These are phyloP conservation scores for Monosporascus sp. DNA, from an alignment of 2,329 filamentous ascomycete species.

Conservation along the genomic window DNA sequence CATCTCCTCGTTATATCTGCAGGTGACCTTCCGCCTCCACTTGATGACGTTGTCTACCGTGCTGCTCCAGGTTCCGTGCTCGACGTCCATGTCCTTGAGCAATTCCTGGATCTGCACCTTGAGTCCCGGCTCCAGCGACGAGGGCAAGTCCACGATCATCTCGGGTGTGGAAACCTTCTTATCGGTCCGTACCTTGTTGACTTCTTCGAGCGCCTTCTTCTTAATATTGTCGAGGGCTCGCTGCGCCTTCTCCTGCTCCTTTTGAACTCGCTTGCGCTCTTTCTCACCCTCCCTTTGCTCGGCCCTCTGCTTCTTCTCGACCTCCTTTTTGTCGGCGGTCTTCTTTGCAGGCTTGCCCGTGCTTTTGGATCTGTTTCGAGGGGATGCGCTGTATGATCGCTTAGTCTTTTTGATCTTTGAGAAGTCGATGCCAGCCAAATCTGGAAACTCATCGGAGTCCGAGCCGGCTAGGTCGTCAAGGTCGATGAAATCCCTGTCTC, in stretches of 20 bases:
- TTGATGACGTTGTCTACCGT: slow-evolving; percentile 50
- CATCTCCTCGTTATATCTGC: slow-evolving; percentile 53
- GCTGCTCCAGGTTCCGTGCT: slow-evolving; percentile 39
- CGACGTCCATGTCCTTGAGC: slow-evolving; percentile 44
- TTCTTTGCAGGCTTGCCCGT: slow-evolving; percentile 6
- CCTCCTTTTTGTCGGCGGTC: slow-evolving; percentile 29
- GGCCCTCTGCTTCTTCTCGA: slow-evolving; percentile 39
- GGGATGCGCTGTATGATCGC: slow-evolving; percentile 10
- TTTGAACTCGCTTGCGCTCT: slow-evolving; percentile 50
- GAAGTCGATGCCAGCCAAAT: slow-evolving; percentile 36
- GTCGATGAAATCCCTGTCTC: slow-evolving; percentile 26
- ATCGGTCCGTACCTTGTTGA: slow-evolving; percentile 67
- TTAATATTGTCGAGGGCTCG: slow-evolving; percentile 58
- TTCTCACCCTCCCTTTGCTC: slow-evolving; percentile 48
- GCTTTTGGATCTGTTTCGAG: slow-evolving; percentile 13
- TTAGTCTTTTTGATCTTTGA: slow-evolving; percentile 17
- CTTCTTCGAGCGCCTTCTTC: slow-evolving; percentile 62
- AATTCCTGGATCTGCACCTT: slow-evolving; percentile 42
- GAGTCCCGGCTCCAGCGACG: slow-evolving; percentile 43
- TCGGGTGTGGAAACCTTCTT: slow-evolving; percentile 69
- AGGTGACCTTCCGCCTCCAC: slow-evolving; percentile 65
- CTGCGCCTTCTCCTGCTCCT: slow-evolving; percentile 53
- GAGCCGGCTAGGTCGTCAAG: slow-evolving; percentile 27
- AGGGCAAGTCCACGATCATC: slow-evolving; percentile 70
- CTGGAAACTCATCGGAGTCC: slow-evolving; percentile 42